Evolutionary conservation across 108 stramenopile species (phyloP).

Genomic region (Schizochytrium sp.): DNA sequence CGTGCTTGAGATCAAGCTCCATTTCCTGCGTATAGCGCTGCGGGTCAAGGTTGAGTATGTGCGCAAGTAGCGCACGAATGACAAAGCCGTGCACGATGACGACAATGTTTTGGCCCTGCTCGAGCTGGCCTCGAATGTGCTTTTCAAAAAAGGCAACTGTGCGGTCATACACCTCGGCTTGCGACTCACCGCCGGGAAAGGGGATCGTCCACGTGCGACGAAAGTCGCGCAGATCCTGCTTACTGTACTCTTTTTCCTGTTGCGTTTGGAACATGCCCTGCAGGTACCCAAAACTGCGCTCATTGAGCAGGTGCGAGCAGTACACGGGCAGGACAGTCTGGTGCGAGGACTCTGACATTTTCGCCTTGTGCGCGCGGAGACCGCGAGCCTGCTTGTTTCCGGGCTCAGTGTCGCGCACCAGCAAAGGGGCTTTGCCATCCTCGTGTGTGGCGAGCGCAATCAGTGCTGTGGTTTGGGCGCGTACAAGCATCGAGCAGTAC

Average conservation of each 20-base stretch:
- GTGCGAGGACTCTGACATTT: not conserved
- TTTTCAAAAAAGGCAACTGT: not conserved
- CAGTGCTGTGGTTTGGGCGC: constrained; percentile 4
- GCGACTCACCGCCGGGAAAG: constrained; percentile 4
- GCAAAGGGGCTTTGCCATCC: not conserved
- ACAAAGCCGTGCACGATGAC: constrained; percentile 12
- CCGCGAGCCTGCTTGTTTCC: not conserved
- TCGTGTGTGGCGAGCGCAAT: constrained; percentile 10
- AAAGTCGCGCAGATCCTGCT: not conserved
- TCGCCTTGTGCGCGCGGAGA: not conserved
- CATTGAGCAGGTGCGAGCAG: not conserved
- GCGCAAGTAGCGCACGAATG: not conserved
- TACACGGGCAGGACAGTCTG: constrained; percentile 9
- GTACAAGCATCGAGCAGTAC: constrained; percentile 2
- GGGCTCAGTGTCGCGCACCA: not conserved
- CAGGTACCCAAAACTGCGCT: not conserved
- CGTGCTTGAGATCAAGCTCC: constrained; percentile 1
- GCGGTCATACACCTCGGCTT: constrained; percentile 1
- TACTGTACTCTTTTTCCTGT: not conserved
- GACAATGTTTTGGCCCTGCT: not conserved
- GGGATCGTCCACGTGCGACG: not conserved
- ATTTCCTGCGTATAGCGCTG: not conserved
- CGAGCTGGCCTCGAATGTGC: not conserved
- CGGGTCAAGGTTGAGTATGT: not conserved
- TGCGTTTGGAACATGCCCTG: not conserved